Conservation (phyloP, 768 basidiomycete genomes). For the Boletus sp. region DNA sequence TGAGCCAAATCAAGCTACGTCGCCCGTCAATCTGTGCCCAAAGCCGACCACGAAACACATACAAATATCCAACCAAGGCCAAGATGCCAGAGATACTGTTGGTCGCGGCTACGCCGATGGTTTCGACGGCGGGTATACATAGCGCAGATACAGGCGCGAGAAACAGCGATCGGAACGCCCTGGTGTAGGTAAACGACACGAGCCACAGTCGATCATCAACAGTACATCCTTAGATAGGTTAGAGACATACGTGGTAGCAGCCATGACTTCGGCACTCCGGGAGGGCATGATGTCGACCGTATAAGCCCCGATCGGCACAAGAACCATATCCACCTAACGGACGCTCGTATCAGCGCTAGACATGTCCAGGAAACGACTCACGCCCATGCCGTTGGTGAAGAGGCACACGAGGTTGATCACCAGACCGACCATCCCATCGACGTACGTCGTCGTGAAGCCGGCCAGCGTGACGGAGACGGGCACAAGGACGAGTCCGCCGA, state of each 20-base stretch:
- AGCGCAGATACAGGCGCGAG: constrained; percentile 14
- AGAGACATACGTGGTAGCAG: constrained; percentile 48
- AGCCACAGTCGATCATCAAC: not conserved
- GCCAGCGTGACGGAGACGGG: constrained; percentile 51
- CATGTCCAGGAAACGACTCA: constrained; percentile 28
- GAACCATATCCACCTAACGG: constrained; percentile 51
- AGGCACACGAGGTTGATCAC: constrained; percentile 51
- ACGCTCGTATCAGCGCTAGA: not conserved
- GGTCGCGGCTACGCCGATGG: constrained; percentile 49
- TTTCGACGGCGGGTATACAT: constrained; percentile 44
- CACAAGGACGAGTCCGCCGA: constrained; percentile 46
- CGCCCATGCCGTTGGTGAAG: constrained; percentile 65
- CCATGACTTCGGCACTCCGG: constrained; percentile 63
- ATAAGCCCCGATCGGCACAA: constrained; percentile 57
- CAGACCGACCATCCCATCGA: constrained; percentile 50
- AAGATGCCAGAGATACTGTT: constrained; percentile 46
- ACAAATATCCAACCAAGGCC: constrained; percentile 54
- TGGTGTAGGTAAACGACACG: not conserved
- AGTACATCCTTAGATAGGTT: not conserved
- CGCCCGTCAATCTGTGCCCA: not conserved
- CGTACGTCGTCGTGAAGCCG: constrained; percentile 51
- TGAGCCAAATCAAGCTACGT: constrained; percentile 49
- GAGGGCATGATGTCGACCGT: constrained; percentile 58
- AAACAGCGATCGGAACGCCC: constrained; percentile 24
- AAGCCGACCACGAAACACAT: constrained; percentile 23